A percentile compares a stretch with the other conserved stretches of the same genome.
phyloP scores from a whole-genome alignment of 805 yeast species.

The Zygosaccharomyces gambellarensis region DNA sequence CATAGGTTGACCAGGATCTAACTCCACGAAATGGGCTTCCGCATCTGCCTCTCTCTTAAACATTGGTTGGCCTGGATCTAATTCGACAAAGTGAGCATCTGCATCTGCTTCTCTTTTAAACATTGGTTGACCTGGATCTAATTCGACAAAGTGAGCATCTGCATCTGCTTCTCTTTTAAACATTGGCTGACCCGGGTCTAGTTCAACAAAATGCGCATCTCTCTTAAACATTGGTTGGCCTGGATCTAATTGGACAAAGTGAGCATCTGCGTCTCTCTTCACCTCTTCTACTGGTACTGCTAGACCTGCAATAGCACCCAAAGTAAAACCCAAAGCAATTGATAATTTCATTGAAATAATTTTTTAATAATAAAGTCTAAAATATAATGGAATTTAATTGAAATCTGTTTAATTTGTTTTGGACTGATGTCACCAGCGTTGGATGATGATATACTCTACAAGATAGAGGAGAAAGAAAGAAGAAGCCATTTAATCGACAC shows the following conservation, averaged over 20 bases:
- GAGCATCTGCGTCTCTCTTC: constrained; percentile 27
- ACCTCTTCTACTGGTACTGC: constrained; percentile 23
- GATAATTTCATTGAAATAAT: constrained; percentile 10
- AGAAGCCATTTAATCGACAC: constrained; percentile 1
- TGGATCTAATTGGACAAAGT: constrained; percentile 22
- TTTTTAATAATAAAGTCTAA: not conserved
- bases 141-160: constrained; percentile 22
- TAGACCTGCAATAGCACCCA: constrained; percentile 3
- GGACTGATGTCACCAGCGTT: not conserved
- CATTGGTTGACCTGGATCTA: constrained; percentile 26
- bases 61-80: constrained; percentile 26
- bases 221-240: constrained; percentile 32
- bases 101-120: constrained; percentile 24
- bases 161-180: constrained; percentile 29
- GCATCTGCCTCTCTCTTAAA: constrained; percentile 27
- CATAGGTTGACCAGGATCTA: constrained; percentile 26
- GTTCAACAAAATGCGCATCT: constrained; percentile 31
- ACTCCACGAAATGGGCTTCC: constrained; percentile 24
- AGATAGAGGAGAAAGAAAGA: not conserved
- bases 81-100: constrained; percentile 26
- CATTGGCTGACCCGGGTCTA: constrained; percentile 26
- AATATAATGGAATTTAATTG: not conserved
- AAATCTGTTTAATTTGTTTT: not conserved
- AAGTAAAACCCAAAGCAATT: constrained; percentile 3
- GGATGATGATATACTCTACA: not conserved